A percentile compares a stretch with the other conserved stretches of the same genome.
Evolutionary conservation across 352 stramenopile genomes (phyloP).

Genomic region (Pythium brassicae): DNA sequence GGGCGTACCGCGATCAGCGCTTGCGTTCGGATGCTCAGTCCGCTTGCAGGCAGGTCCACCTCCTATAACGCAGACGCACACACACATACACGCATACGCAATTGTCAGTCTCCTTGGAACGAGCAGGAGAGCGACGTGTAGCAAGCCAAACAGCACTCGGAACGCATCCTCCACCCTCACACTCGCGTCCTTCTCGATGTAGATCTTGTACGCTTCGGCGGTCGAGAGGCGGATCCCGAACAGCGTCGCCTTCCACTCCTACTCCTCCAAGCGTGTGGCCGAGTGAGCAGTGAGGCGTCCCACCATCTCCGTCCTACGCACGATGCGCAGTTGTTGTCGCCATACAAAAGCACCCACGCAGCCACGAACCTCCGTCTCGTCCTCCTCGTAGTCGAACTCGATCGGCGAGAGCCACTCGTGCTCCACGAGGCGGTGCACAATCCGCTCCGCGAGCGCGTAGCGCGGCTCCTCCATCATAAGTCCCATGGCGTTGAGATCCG

Average conservation of each 20-base stretch:
- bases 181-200: slow-evolving; percentile 75
- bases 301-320: no score
- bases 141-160: neutral
- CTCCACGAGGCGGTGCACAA: slow-evolving; percentile 52
- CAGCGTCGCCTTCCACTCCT: slow-evolving; percentile 45
- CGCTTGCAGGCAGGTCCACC: slow-evolving; percentile 5
- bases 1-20: slow-evolving; percentile 11
- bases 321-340: no score
- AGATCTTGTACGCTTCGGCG: slow-evolving; percentile 73
- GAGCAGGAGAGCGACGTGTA: neutral
- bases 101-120: neutral
- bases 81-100: no score
- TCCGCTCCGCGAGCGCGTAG: slow-evolving; percentile 32
- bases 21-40: slow-evolving; percentile 13
- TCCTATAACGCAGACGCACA: neutral
- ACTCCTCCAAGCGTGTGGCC: neutral
- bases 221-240: slow-evolving; percentile 63
- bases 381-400: slow-evolving; percentile 39
- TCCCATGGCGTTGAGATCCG: slow-evolving; percentile 7
- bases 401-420: slow-evolving; percentile 58
- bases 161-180: slow-evolving; percentile 25
- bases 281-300: no score
- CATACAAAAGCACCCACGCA: neutral
- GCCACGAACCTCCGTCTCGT: slow-evolving; percentile 34
- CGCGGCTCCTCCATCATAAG: slow-evolving; percentile 24